Evolutionary conservation across 1,139 yeast species (phyloP).

Genomic region (Entelexis paramagnoliae): DNA sequence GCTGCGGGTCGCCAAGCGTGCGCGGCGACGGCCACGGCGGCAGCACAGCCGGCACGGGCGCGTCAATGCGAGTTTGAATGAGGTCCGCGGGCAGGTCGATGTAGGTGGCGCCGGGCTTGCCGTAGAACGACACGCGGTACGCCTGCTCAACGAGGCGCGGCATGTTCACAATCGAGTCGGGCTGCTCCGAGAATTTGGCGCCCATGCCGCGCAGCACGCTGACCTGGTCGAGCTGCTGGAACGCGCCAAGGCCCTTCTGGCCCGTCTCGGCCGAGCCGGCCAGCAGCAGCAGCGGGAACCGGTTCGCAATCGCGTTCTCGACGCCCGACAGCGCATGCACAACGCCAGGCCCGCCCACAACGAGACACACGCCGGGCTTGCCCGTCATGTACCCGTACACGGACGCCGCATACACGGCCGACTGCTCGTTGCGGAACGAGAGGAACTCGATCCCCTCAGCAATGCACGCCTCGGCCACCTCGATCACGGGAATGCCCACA

Average conservation of each 20-base stretch:
- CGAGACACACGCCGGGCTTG: conserved; percentile 51
- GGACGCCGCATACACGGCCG: conserved; percentile 63
- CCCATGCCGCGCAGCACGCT: conserved; percentile 32
- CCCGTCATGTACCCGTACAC: conserved; percentile 54
- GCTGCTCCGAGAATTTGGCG: conserved; percentile 44
- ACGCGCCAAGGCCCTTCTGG: conserved; percentile 47
- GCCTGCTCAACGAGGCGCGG: conserved; percentile 42
- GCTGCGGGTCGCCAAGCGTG: conserved; percentile 35
- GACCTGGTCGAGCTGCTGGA: conserved; percentile 57
- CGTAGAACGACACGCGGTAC: conserved; percentile 39
- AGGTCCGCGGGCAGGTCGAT: conserved; percentile 55
- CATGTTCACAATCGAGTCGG: conserved; percentile 32
- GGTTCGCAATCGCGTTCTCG: conserved; percentile 47
- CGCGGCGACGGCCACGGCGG: conserved; percentile 34
- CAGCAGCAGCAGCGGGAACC: conserved; percentile 50
- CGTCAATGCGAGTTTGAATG: conserved; percentile 33
- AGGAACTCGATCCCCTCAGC: conserved; percentile 44
- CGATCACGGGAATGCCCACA: conserved; percentile 62
- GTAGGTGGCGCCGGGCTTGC: conserved; percentile 50
- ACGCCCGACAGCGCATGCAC: conserved; percentile 56
- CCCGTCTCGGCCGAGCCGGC: conserved; percentile 49
- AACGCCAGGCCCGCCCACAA: conserved; percentile 64
- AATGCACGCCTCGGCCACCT: conserved; percentile 46
- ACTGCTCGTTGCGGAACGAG: conserved; percentile 54
- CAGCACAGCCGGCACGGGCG: conserved; percentile 5